These are phyloP conservation scores for Kodamaea kaohsiungensis DNA, from an alignment of 805 yeast species.

Conservation along the genomic window DNA sequence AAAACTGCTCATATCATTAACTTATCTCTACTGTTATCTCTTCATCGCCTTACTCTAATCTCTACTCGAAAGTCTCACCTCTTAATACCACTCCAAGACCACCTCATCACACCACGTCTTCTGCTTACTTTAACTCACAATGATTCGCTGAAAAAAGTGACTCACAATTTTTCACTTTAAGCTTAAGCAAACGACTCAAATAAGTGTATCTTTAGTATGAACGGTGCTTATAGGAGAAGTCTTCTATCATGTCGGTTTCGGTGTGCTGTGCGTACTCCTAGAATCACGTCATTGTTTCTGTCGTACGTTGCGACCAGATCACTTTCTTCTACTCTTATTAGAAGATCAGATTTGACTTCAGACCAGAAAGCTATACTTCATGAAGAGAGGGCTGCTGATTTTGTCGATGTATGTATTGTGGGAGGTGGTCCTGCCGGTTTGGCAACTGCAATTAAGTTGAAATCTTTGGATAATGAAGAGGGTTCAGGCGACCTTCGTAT, in stretches of 20 bases:
- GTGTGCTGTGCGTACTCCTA: not conserved
- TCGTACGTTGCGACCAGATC: not conserved
- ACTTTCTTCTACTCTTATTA: not conserved
- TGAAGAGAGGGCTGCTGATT: constrained; percentile 77
- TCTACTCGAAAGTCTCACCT: not conserved
- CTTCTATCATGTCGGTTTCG: not conserved
- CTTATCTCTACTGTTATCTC: not conserved
- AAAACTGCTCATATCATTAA: not conserved
- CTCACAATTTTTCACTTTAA: not conserved
- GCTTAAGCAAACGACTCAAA: not conserved
- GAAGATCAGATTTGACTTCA: not conserved
- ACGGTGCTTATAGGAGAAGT: not conserved
- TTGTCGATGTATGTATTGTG: constrained; percentile 91
- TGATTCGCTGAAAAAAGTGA: constrained; percentile 10
- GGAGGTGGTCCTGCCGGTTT: constrained; percentile 99
- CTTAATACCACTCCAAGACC: not conserved
- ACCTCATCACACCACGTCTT: not conserved
- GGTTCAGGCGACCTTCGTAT: constrained; percentile 75
- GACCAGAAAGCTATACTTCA: constrained; percentile 5
- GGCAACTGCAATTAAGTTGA: constrained; percentile 86
- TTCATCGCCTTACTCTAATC: not conserved
- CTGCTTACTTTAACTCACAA: not conserved
- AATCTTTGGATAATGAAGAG: constrained; percentile 73
- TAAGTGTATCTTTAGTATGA: not conserved
- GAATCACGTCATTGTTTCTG: not conserved